Conservation (phyloP, 2,329 filamentous ascomycete species). For the Penicillium frequentans region DNA sequence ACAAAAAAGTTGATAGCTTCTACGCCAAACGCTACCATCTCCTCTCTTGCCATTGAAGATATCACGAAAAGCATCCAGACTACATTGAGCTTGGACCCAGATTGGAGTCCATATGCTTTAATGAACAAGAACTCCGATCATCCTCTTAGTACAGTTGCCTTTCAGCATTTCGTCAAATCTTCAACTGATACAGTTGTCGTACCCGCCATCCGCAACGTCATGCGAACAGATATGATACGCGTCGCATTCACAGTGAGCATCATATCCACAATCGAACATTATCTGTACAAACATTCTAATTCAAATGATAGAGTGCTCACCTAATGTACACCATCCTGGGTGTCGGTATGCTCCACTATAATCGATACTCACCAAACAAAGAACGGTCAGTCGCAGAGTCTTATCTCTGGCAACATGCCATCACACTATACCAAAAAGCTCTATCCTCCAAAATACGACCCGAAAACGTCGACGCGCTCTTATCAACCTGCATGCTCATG, state of each 20-base stretch:
- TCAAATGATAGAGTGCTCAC: conserved; percentile 21
- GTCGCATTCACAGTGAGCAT: conserved; percentile 24
- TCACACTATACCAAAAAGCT: conserved; percentile 27
- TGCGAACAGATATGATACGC: conserved; percentile 27
- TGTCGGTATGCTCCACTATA: conserved; percentile 28
- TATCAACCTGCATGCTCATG: conserved; percentile 35
- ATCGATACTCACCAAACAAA: conserved; percentile 21
- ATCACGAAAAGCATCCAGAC: conserved; percentile 14
- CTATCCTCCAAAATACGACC: conserved; percentile 16
- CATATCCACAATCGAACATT: too few relatives aligned
- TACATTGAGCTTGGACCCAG: conserved; percentile 3
- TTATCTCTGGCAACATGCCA: conserved; percentile 31
- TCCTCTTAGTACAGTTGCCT: conserved; percentile 14
- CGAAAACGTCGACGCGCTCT: conserved; percentile 25
- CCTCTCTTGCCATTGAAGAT: conserved; percentile 17
- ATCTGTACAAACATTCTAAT: neutral
- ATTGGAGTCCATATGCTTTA: neutral
- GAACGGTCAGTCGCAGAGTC: conserved; percentile 22
- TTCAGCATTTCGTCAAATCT: conserved; percentile 21
- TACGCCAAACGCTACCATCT: conserved; percentile 3
- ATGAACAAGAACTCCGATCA: neutral
- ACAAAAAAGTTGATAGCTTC: neutral
- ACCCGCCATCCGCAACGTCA: conserved; percentile 15
- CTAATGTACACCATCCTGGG: conserved; percentile 34
- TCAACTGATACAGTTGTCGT: conserved; percentile 14